Base-by-base conservation (phyloP, 768 basidiomycete genomes). In the Leccinellum rugosiceps region DNA sequence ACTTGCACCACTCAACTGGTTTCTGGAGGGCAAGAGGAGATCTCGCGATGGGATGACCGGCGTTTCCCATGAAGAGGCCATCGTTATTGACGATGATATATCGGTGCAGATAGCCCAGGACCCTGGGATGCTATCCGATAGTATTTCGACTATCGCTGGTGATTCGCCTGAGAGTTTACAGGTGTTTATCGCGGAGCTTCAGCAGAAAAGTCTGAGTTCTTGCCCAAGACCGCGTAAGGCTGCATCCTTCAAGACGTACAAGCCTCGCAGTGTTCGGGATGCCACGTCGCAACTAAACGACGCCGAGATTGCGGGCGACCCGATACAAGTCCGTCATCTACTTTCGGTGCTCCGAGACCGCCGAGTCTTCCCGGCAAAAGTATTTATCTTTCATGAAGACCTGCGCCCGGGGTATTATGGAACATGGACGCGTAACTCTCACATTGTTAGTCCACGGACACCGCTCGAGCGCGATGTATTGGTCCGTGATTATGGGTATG, bases 321-420 rank as follows among this genome's bases (percentile, higher is more conserved):
- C 83, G 19, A 74, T 77, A 5, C 76, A 81, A 54, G 90, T 91
- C 19, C 85, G 90, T 26, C 71, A 76, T n/a, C 75, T 93, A 11
- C 77, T 88, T 38, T 68, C 74, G 11, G 72, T 83, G 57, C 78
- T 99, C 10, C 75, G 77, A 51, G 79, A 94, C 58, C 83, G 88
- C 13, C 72, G 69, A 6, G 65, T 76, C 25, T 76, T 93, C 47
- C 88, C 88, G 0, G 83, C 86, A 50, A 98, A 97, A 73, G 83
- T 86, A 3, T 77, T 98, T 41, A 86, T 91, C 57, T 98, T 97
- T 72, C 74, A 78, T 15, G 87, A 88, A 56, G 93, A 98, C 69
- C 79, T 82, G 0, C 84, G 97, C 49, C 96, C 97, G 13, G 94
- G 94, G 1, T 98, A 96, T 72, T 88, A 86, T 65, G 96, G 95